phyloP scores from a whole-genome alignment of 352 stramenopile species.

The Globisporangium nodosum region DNA sequence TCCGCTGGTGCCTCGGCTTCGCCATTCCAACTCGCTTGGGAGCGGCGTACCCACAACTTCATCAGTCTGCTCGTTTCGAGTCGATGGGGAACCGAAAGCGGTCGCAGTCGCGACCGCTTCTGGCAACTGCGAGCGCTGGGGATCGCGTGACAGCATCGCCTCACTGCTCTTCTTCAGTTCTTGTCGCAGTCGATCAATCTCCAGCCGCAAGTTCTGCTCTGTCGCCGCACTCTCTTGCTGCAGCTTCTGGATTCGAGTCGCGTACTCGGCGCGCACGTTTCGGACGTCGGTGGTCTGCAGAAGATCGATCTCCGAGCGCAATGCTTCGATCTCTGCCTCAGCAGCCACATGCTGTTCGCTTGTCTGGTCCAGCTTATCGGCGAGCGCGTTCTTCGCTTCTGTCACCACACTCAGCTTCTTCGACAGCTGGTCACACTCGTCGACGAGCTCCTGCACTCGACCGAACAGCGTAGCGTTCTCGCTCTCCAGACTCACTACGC shows the following conservation, averaged over 20 bases:
- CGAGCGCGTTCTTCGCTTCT: slow-evolving; percentile 47
- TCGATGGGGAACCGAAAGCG: not conserved
- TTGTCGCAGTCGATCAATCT: slow-evolving; percentile 49
- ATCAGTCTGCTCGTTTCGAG: not conserved
- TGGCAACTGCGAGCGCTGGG: not conserved
- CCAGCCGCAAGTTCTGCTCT: slow-evolving; percentile 40
- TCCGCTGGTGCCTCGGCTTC: slow-evolving; percentile 20
- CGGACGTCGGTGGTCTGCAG: slow-evolving; percentile 61
- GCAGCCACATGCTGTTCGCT: slow-evolving; percentile 28
- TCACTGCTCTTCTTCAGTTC: slow-evolving; percentile 35
- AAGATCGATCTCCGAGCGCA: slow-evolving; percentile 58
- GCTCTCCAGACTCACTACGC: slow-evolving; percentile 26
- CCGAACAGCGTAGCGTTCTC: slow-evolving; percentile 30
- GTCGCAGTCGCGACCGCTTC: not conserved
- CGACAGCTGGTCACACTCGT: slow-evolving; percentile 28
- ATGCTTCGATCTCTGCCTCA: slow-evolving; percentile 44
- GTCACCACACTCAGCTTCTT: slow-evolving; percentile 30
- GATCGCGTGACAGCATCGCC: not conserved
- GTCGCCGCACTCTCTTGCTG: slow-evolving; percentile 37
- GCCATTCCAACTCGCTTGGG: slow-evolving; percentile 17
- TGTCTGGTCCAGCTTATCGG: slow-evolving; percentile 43
- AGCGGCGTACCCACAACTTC: slow-evolving; percentile 18
- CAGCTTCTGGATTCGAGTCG: slow-evolving; percentile 37
- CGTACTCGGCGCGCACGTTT: slow-evolving; percentile 38
- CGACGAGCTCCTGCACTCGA: slow-evolving; percentile 21